A percentile compares a stretch with the other conserved stretches of the same genome.
phyloP scores from a whole-genome alignment of 139 green algal genomes.

The Micractinium conductrix region DNA sequence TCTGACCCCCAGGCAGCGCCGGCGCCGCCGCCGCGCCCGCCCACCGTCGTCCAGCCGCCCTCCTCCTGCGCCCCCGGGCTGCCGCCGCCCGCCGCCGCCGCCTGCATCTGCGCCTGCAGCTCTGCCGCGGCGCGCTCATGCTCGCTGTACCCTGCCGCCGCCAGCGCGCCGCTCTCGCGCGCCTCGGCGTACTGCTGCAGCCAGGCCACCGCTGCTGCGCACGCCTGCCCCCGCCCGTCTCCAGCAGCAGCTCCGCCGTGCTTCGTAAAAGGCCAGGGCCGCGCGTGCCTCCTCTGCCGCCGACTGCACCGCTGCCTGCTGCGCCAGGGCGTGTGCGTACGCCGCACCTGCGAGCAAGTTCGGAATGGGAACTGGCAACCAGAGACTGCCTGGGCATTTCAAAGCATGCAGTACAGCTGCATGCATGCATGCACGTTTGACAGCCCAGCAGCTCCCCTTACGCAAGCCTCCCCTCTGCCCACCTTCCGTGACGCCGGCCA shows the following conservation, averaged over 20 bases:
- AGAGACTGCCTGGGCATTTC: not conserved
- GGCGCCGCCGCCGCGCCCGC: no score
- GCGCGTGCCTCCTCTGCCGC: not conserved
- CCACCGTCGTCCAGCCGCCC: not conserved
- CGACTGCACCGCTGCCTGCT: not conserved
- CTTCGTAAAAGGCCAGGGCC: not conserved
- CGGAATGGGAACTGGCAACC: not conserved
- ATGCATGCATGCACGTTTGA: no score
- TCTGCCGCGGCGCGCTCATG: conserved; percentile 1
- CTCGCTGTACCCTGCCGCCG: not conserved
- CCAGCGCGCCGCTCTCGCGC: not conserved
- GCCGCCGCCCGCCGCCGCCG: not conserved
- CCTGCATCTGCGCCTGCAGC: conserved; percentile 12
- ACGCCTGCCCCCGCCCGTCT: not conserved
- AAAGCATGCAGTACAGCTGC: not conserved
- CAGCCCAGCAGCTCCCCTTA: no score
- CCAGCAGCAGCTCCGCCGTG: not conserved
- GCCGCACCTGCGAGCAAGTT: not conserved
- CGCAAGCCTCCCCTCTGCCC: no score
- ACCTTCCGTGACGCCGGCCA: not conserved
- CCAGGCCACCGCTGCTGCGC: not conserved
- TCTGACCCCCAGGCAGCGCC: no score
- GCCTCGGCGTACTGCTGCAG: not conserved
- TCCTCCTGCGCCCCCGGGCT: no score
- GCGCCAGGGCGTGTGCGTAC: not conserved